Evolutionary conservation across 495 filamentous ascomycete genomes (phyloP), one percentile per base, ranked within the genome.

Genomic region (Aspergillus kassunensis): DNA sequence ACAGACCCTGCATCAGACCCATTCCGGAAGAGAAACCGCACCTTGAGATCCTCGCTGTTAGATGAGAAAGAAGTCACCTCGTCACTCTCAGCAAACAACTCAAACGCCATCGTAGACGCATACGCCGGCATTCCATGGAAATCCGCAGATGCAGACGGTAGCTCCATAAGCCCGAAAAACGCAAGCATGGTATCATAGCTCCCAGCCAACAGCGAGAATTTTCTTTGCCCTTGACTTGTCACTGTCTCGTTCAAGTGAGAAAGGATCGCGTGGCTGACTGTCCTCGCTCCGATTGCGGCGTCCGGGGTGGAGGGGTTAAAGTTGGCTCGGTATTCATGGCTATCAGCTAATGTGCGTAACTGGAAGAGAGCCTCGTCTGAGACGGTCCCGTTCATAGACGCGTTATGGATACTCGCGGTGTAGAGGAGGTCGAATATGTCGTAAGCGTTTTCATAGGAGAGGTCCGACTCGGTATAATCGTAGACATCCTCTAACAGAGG

Each of bases 361-460:
- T 57, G 56, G 44, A 67, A 62, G 31, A 72, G 52, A 9, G 4
- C 24, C 36, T 71, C 59, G 29, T 51, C 23, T 1, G 3, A 6
- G 50, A 62, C 48, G 42, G 58, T 59, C 1, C 48, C 43, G 31
- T 47, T 66, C 31, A 69, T 46, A 33, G 65, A 64, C 20, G 62
- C 33, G 44, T 78, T 78, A 59, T 78, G 72, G 51, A 78, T 76
- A 2, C 44, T 30, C 15, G 68, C 74, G 27, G 75, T 72, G 52
- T 74, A 66, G 33, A 78, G 53, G 27, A 71, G 56, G 56, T 78
- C 74, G 60, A 66, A 78, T 46, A 78, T 83, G 44, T 70, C 65
- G 64, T 86, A 89, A 27, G 80, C 85, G 64, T 88, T 87, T 62
- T 82, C 80, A 71, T 75, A 88, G 56, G 34, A 85, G 27, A 78